Evolutionary conservation across 495 filamentous ascomycete species (phyloP).

Genomic region (Penicillium ochrochloron): DNA sequence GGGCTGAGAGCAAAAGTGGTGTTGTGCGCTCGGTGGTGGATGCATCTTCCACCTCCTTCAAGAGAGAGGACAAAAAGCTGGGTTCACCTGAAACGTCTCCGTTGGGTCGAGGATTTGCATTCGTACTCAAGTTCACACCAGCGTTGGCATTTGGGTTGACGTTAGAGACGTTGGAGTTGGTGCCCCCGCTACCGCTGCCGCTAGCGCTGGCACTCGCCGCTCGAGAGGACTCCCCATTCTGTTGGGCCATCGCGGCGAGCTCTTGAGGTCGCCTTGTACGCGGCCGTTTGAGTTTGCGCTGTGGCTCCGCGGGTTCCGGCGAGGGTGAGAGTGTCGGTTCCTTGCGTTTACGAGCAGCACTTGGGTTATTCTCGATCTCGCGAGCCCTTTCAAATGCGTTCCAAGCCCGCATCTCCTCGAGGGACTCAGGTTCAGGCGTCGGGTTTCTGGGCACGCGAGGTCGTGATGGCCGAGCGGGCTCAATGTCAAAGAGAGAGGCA

Average conservation of each 20-base stretch:
- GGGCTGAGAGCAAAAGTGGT: conserved; percentile 51
- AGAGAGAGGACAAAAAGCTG: conserved; percentile 78
- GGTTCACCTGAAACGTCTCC: conserved; percentile 49
- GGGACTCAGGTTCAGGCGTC: conserved; percentile 65
- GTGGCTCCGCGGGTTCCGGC: conserved; percentile 63
- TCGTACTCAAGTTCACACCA: not conserved
- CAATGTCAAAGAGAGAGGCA: conserved; percentile 54
- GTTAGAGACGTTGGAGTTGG: not conserved
- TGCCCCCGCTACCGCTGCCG: conserved; percentile 7
- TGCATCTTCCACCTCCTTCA: conserved; percentile 84
- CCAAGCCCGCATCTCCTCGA: conserved; percentile 85
- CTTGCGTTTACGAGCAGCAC: conserved; percentile 71
- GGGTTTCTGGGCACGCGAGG: conserved; percentile 51
- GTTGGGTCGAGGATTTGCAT: conserved; percentile 16
- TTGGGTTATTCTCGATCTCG: conserved; percentile 62
- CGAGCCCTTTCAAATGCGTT: conserved; percentile 84
- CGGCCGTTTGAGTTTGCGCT: conserved; percentile 83
- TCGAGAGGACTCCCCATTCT: conserved; percentile 53
- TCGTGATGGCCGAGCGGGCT: conserved; percentile 49
- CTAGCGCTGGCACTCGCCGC: conserved; percentile 40
- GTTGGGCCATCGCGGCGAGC: conserved; percentile 45
- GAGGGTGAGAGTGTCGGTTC: conserved; percentile 76
- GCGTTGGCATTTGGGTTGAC: not conserved
- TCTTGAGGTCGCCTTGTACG: conserved; percentile 65
- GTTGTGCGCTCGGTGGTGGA: conserved; percentile 57